A percentile compares a stretch with the other conserved stretches of the same genome.
Conservation (phyloP, 371 early-diverging fungal species). For the Capillidium rhysosporum region DNA sequence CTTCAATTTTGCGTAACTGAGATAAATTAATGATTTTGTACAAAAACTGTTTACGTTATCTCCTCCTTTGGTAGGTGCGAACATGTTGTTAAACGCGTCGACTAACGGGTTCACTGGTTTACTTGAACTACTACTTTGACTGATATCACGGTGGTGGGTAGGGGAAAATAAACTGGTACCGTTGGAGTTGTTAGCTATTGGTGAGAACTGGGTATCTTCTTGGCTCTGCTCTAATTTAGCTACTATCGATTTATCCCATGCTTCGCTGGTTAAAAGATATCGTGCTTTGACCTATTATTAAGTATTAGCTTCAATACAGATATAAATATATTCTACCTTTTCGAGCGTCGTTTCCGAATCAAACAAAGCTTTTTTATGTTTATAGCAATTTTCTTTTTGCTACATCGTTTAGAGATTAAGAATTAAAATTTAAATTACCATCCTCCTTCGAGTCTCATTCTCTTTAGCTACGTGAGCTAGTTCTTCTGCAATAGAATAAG, state of each 20-base stretch:
- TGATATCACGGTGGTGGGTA: too few relatives aligned
- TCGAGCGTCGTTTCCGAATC: neutral
- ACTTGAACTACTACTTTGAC: neutral
- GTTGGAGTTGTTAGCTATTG: neutral
- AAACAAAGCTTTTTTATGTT: neutral
- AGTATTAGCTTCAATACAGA: neutral
- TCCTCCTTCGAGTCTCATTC: neutral
- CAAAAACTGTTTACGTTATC: neutral
- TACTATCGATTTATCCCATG: neutral
- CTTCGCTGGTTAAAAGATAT: neutral
- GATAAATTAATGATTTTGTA: neutral
- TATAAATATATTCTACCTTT: neutral
- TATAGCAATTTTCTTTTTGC: neutral
- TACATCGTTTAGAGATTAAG: neutral
- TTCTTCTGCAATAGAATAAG: conserved; percentile 2
- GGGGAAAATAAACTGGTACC: too few relatives aligned
- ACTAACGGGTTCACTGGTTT: neutral
- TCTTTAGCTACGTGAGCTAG: neutral
- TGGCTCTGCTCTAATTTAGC: conserved; percentile 2
- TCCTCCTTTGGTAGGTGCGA: neutral
- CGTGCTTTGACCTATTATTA: neutral
- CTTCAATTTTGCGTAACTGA: neutral
- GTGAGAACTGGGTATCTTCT: neutral
- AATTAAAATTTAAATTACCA: neutral
- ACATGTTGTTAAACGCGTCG: conserved; percentile 5